Conservation (phyloP, 2,329 filamentous ascomycete genomes). For the Fusarium domesticum region DNA sequence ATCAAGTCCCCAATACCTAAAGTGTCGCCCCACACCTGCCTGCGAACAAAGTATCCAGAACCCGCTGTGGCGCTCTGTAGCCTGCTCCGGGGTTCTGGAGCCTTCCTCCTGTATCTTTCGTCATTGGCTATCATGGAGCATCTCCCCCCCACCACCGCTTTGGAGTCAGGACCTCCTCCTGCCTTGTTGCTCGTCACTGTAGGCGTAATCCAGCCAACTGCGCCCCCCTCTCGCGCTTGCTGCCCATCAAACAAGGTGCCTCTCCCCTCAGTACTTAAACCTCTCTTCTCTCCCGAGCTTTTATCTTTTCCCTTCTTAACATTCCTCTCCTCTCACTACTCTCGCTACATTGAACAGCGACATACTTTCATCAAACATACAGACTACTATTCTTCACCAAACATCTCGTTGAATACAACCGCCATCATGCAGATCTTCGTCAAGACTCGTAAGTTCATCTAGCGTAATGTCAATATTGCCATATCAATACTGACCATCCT, state of each 20-base stretch:
- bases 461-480: slow-evolving; percentile 4
- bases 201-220: slow-evolving; percentile 28
- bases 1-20: slow-evolving; percentile 20
- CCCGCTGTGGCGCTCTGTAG: slow-evolving; percentile 20
- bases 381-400: slow-evolving; percentile 20
- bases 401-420: slow-evolving; percentile 30
- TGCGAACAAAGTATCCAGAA: slow-evolving; percentile 22
- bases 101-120: slow-evolving; percentile 31
- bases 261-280: slow-evolving; percentile 33
- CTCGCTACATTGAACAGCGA: slow-evolving; percentile 11
- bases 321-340: slow-evolving; percentile 14
- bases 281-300: slow-evolving; percentile 23
- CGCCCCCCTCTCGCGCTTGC: slow-evolving; percentile 27
- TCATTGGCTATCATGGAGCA: slow-evolving; percentile 39
- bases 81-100: slow-evolving; percentile 37
- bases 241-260: slow-evolving; percentile 20
- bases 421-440: slow-evolving; percentile 94
- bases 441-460: slow-evolving; percentile 74
- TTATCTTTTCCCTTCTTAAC: slow-evolving; percentile 11
- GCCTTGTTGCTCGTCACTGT: slow-evolving; percentile 20
- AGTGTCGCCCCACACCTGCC: slow-evolving; percentile 1
- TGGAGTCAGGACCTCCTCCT: slow-evolving; percentile 25
- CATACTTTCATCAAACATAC: slow-evolving; percentile 7
- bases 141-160: slow-evolving; percentile 30
- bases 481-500: slow-evolving; percentile 22